Evolutionary conservation across 495 filamentous ascomycete species (phyloP).

Genomic region (Annulohypoxylon maeteangense): DNA sequence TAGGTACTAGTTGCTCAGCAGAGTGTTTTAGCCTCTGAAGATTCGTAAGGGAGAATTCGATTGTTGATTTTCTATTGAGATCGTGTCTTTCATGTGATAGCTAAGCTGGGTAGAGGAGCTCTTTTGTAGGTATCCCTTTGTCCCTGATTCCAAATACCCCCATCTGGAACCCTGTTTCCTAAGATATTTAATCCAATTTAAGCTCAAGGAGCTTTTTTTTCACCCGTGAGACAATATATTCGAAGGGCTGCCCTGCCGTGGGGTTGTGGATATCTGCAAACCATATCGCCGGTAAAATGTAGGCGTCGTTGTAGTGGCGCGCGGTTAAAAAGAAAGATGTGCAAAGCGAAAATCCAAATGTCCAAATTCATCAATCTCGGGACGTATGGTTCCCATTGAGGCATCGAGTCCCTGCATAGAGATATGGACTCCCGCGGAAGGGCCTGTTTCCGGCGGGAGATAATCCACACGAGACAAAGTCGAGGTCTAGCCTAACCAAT

Average conservation of each 20-base stretch:
- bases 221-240: slow-evolving; percentile 37
- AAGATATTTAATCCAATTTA: slow-evolving; percentile 30
- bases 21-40: not conserved
- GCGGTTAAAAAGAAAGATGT: slow-evolving; percentile 34
- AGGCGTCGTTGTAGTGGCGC: slow-evolving; percentile 19
- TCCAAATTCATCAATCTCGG: slow-evolving; percentile 27
- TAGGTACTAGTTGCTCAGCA: not conserved
- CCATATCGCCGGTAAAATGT: slow-evolving; percentile 42
- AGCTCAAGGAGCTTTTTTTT: slow-evolving; percentile 16
- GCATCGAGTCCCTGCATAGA: slow-evolving; percentile 29
- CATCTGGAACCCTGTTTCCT: slow-evolving; percentile 21
- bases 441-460: slow-evolving; percentile 40
- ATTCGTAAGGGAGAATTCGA: slow-evolving; percentile 1
- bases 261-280: slow-evolving; percentile 18
- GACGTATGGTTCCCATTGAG: slow-evolving; percentile 15
- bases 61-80: not conserved
- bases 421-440: slow-evolving; percentile 30
- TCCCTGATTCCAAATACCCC: slow-evolving; percentile 37
- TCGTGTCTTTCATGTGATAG: slow-evolving; percentile 20
- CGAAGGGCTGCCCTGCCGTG: slow-evolving; percentile 27
- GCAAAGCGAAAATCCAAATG: slow-evolving; percentile 15
- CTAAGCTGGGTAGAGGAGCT: slow-evolving; percentile 24
- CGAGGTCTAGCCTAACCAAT: slow-evolving; percentile 10
- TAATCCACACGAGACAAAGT: slow-evolving; percentile 32
- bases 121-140: slow-evolving; percentile 32